Percentiles rank a stretch among this genome's conserved stretches.
Conservation (phyloP, 148 eudicot genomes). For the Arbutus unedo region DNA sequence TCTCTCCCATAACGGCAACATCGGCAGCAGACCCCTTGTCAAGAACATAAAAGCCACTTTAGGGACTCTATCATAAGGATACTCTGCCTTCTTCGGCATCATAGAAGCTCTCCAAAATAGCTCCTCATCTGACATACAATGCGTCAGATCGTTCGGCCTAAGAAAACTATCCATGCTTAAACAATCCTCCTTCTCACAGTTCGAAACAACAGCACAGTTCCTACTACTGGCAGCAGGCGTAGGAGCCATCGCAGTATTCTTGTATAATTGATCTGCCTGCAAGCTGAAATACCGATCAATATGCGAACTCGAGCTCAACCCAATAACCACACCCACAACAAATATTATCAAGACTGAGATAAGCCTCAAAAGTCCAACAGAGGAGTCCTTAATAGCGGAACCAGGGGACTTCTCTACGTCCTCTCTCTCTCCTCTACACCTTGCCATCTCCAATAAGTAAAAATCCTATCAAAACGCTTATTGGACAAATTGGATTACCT, state of each 20-base stretch:
- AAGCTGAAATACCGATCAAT: conserved; percentile 40
- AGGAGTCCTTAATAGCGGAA: conserved; percentile 43
- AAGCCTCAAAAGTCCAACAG: conserved; percentile 40
- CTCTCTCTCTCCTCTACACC: conserved; percentile 35
- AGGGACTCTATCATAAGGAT: conserved; percentile 56
- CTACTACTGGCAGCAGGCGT: background rate
- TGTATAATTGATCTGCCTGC: conserved; percentile 25
- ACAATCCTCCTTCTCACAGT: conserved; percentile 40
- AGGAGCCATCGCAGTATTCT: conserved; percentile 16
- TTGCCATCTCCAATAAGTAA: conserved; percentile 9
- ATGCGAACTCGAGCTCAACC: conserved; percentile 63
- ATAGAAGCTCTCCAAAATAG: conserved; percentile 80
- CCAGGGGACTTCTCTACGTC: conserved; percentile 26
- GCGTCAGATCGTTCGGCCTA: conserved; percentile 41
- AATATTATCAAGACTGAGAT: conserved; percentile 46
- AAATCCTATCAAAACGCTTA: background rate
- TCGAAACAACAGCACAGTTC: conserved; percentile 21
- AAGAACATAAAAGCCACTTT: conserved; percentile 86
- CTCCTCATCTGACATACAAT: conserved; percentile 58
- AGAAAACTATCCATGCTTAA: conserved; percentile 39
- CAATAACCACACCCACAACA: conserved; percentile 64
- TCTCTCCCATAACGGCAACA: conserved; percentile 79
- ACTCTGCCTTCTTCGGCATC: conserved; percentile 55
- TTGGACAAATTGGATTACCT: background rate
- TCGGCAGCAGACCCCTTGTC: conserved; percentile 67